Base-by-base conservation (phyloP, 2,329 filamentous ascomycete genomes). In the Drechslerella coelobrocha region DNA sequence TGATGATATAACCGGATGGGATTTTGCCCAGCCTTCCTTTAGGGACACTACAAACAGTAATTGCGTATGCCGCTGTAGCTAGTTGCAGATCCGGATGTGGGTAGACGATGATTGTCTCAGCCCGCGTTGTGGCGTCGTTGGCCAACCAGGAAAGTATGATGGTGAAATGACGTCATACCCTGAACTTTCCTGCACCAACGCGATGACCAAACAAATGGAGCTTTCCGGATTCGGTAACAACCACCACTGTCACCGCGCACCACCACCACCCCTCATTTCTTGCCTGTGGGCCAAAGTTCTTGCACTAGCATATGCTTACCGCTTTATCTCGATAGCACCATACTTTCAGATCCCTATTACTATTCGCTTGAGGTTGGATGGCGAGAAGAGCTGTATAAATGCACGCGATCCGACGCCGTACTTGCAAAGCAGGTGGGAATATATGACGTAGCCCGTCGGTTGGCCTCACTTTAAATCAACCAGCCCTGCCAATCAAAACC, bases 81-180 rank as follows among this genome's bases (percentile, higher is more conserved):
- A 34, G 14, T 9, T 47, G 47, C 21, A 10, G 48, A 27, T 39
- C 62, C 45, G 56, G 56, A 50, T 51, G 19, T 43, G 41, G 63
- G 21, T 41, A 8, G 23, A 31, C 56, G 19, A 27, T 17, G 45
- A 34, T 59, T 31, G 52, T 39, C 48, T 37, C 45, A 31, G 2
- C 39, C 51, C 26, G 27, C 41, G 54, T 55, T 50, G 56, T 17
- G 50, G 51, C 55, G 43, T 24, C 50, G 48, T 53, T 31, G 19
- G 27, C 51, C 27, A 34, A 17, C 19, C 14, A 23, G 19, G 4
- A 17, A 27, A 9, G 48, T n/a, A 69, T 69, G 65, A 69, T 62
- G 65, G 65, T 29, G 57, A 69, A 57, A 24, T 69, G 65, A 69
- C 57, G 47, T 69, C 65, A 62, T 51, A 37, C 17, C 27, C 29